Evolutionary conservation across 2,329 filamentous ascomycete species (phyloP).

Genomic region (Metarhizium rileyi): DNA sequence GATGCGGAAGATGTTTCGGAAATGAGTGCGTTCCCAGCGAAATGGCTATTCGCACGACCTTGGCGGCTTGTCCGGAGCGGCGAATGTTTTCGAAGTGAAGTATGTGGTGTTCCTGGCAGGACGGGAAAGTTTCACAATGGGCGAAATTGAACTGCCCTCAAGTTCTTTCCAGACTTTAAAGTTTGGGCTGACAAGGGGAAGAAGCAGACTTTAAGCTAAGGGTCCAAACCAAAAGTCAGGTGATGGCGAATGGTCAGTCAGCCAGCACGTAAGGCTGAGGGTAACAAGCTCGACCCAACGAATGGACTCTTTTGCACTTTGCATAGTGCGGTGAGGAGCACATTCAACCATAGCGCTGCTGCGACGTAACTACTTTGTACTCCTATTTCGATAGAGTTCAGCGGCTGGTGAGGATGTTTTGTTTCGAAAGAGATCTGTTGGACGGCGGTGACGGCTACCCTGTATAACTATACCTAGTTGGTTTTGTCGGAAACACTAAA

Average conservation of each 20-base stretch:
- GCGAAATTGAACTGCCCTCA: not conserved
- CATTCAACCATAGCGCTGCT: too few relatives aligned
- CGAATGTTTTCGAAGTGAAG: not conserved
- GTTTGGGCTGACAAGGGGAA: not conserved
- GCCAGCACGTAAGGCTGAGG: not conserved
- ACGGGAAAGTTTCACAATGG: too few relatives aligned
- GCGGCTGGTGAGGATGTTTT: too few relatives aligned
- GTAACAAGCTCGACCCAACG: not conserved
- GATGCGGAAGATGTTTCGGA: not conserved
- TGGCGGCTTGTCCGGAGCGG: not conserved
- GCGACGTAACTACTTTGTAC: too few relatives aligned
- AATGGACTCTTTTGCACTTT: too few relatives aligned
- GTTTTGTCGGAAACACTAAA: too few relatives aligned
- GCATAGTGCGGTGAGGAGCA: too few relatives aligned
- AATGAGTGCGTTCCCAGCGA: not conserved
- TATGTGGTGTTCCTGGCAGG: not conserved
- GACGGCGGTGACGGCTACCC: not conserved
- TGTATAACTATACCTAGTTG: not conserved
- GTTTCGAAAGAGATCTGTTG: too few relatives aligned
- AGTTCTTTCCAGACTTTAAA: not conserved
- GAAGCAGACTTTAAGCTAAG: not conserved
- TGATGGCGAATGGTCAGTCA: conserved; percentile 2
- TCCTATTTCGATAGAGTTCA: too few relatives aligned
- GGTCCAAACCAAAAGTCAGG: conserved; percentile 8
- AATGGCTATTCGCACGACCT: not conserved